Evolutionary conservation across 2,329 filamentous ascomycete species (phyloP), one percentile per base, ranked within the genome.

Genomic region (Ascochyta koolunga): DNA sequence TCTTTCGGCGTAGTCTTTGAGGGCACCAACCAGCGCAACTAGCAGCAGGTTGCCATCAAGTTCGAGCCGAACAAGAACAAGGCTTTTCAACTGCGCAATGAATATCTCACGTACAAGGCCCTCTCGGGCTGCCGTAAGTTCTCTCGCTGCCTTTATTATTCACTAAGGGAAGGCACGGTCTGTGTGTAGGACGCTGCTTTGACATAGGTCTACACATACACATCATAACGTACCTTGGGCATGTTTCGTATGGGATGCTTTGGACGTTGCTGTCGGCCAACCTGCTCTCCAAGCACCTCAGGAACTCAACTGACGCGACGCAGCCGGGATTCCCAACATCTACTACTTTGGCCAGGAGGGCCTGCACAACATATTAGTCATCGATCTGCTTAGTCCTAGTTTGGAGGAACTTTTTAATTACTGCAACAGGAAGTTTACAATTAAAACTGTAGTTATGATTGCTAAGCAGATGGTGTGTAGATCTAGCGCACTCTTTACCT

Each of bases 281-380:
- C n/a, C n/a, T n/a, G n/a, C n/a, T n/a, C n/a, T n/a, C n/a, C n/a
- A n/a, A n/a, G n/a, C n/a, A 11, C 13, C 7, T 5, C 22, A 2
- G 44, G 2, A 29, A 40, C 11, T 41, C 39, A 15, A 56, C 65
- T 67, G 32, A 67, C 60, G 18, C n/a, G 19, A 5, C 38, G 24
- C 75, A 98, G 93, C 93, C 70, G 95, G 95, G 70, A 98, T 99
- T 67, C 95, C 95, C 70, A 98, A 98, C 85, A 95, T 99, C 71
- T 98, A 98, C 81, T 99, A 98, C 80, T 99, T 98, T 68, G 95
- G 95, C 59, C 95, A 99, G 75, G 93, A 98, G 78, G 95, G 93
- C 67, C 88, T 98, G 25, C 95, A 99, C 82, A 98, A 99, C 80
- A 98, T 98, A 66, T 88, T 99, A 43, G 93, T 99, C 66, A 98